phyloP scores from a whole-genome alignment of 192 early-diverging fungal genomes.

The Entomortierella parvispora region DNA sequence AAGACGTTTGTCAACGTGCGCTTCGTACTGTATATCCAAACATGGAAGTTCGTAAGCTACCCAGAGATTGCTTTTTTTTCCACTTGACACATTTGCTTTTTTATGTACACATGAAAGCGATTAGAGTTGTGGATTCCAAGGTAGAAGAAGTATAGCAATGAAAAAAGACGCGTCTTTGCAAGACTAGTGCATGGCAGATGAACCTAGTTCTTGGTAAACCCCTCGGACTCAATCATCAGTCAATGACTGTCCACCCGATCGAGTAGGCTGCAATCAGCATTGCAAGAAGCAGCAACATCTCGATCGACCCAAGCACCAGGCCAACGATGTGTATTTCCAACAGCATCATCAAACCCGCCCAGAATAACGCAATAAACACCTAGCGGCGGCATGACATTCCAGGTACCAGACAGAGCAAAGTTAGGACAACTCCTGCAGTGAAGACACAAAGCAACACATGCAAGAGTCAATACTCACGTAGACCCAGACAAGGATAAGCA shows the following conservation, averaged over 20 bases:
- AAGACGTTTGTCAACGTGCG: too few relatives aligned
- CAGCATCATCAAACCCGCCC: slow-evolving; percentile 21
- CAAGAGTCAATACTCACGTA: slow-evolving; percentile 14
- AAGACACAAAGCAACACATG: not conserved
- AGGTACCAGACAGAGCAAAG: not conserved
- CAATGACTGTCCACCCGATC: slow-evolving; percentile 17
- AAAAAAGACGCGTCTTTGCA: too few relatives aligned
- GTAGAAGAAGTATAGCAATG: too few relatives aligned
- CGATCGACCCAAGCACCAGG: slow-evolving; percentile 6
- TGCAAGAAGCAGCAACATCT: slow-evolving; percentile 35
- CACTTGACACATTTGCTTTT: too few relatives aligned
- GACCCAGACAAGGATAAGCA: slow-evolving; percentile 30
- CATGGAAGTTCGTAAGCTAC: too few relatives aligned
- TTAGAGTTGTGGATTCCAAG: too few relatives aligned
- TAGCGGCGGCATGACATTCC: slow-evolving; percentile 1
- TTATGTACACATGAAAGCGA: too few relatives aligned
- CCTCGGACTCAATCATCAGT: too few relatives aligned
- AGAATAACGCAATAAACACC: slow-evolving; percentile 16
- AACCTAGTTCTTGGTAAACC: too few relatives aligned
- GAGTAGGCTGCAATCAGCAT: slow-evolving; percentile 32
- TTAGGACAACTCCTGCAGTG: not conserved
- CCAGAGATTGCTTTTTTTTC: too few relatives aligned
- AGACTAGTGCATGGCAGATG: too few relatives aligned
- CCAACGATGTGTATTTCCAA: slow-evolving; percentile 28
- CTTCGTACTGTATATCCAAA: too few relatives aligned